Percentiles rank a stretch among this genome's conserved stretches.
These are phyloP conservation scores for Elaphomyces granulatus DNA, from an alignment of 495 filamentous ascomycete species.

Conservation along the genomic window DNA sequence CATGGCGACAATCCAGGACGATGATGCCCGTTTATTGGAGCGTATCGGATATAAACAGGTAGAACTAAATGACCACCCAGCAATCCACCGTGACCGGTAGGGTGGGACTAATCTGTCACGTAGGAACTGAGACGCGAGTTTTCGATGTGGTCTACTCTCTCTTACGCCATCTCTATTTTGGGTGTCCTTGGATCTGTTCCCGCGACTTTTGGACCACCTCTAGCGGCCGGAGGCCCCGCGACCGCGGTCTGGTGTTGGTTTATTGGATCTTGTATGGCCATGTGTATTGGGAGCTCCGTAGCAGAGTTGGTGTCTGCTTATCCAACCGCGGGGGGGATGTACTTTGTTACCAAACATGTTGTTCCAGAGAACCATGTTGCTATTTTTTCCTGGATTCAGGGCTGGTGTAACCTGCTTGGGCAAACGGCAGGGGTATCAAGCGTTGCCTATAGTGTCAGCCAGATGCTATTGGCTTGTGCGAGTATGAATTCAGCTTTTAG, in stretches of 20 bases:
- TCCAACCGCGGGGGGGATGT: constrained; percentile 50
- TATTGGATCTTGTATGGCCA: constrained; percentile 51
- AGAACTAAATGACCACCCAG: not conserved
- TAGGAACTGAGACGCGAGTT: constrained; percentile 53
- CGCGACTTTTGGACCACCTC: constrained; percentile 48
- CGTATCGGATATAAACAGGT: constrained; percentile 60
- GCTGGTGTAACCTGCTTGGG: constrained; percentile 48
- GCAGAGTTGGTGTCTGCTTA: constrained; percentile 49
- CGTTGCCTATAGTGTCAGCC: constrained; percentile 41
- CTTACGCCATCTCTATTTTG: constrained; percentile 59
- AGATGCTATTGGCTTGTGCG: constrained; percentile 42
- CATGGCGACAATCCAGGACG: constrained; percentile 42
- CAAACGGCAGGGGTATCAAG: constrained; percentile 45
- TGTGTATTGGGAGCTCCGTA: constrained; percentile 52
- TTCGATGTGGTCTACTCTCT: constrained; percentile 60
- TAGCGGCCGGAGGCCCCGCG: constrained; percentile 52
- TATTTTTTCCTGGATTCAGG: constrained; percentile 45
- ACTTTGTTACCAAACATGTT: constrained; percentile 48
- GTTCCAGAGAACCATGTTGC: constrained; percentile 42
- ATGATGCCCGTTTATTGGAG: constrained; percentile 50
- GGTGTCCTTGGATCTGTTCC: constrained; percentile 57
- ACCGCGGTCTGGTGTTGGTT: constrained; percentile 63
- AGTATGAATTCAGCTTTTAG: constrained; percentile 43
- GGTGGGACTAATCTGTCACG: not conserved
- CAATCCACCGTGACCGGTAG: too few relatives aligned